Percentiles rank a stretch among this genome's conserved stretches.
Evolutionary conservation across 495 filamentous ascomycete genomes (phyloP).

Genomic region (Amniculicola lignicola): DNA sequence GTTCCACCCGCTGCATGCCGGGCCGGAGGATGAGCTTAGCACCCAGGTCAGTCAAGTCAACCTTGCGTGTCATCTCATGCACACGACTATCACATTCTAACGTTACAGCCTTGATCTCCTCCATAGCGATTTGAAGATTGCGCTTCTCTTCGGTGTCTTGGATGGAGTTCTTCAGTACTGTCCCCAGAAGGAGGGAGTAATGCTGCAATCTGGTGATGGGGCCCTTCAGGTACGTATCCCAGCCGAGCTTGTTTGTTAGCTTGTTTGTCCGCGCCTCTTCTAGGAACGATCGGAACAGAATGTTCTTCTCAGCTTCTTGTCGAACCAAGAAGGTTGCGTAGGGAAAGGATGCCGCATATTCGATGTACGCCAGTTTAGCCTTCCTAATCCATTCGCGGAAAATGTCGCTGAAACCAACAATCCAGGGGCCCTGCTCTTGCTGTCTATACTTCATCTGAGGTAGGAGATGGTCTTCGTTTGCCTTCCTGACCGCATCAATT

Average conservation of each 20-base stretch:
- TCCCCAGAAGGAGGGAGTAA: conserved; percentile 78
- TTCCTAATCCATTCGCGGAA: conserved; percentile 99
- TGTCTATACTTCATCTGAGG: conserved; percentile 96
- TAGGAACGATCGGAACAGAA: conserved; percentile 82
- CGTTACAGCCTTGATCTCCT: conserved; percentile 92
- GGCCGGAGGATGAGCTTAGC: conserved; percentile 77
- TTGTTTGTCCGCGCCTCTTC: conserved; percentile 74
- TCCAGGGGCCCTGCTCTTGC: conserved; percentile 92
- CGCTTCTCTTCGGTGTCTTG: conserved; percentile 85
- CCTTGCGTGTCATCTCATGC: conserved; percentile 89
- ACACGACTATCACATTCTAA: conserved; percentile 91
- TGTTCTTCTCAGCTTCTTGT: conserved; percentile 78
- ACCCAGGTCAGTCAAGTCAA: conserved; percentile 82
- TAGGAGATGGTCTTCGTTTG: conserved; percentile 91
- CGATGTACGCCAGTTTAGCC: conserved; percentile 81
- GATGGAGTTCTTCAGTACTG: conserved; percentile 78
- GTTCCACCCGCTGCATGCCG: conserved; percentile 80
- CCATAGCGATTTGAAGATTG: conserved; percentile 80
- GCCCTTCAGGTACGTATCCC: conserved; percentile 90
- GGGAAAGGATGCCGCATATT: conserved; percentile 86
- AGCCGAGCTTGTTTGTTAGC: conserved; percentile 79
- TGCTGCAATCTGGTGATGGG: conserved; percentile 92
- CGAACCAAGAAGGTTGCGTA: conserved; percentile 78
- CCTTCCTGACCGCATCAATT: conserved; percentile 81
- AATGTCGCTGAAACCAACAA: conserved; percentile 91